These are phyloP conservation scores for Yamadazyma paraphyllophila DNA, from an alignment of 805 yeast species.

Conservation along the genomic window DNA sequence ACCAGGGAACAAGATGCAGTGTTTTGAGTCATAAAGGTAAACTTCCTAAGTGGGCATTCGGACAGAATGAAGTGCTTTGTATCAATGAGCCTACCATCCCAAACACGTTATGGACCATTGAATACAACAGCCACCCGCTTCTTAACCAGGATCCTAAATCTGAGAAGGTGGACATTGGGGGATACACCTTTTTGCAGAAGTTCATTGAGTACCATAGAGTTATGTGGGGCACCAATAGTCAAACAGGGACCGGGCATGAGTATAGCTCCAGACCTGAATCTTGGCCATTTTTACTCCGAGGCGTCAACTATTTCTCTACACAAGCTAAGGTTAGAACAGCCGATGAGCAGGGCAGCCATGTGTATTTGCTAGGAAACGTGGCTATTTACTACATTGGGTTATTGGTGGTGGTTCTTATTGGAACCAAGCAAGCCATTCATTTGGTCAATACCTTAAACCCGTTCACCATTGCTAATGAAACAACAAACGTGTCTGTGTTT, in stretches of 20 bases:
- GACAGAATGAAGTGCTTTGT: constrained; percentile 88
- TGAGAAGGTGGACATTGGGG: constrained; percentile 20
- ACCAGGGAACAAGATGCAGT: constrained; percentile 64
- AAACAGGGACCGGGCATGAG: constrained; percentile 46
- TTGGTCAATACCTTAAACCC: constrained; percentile 30
- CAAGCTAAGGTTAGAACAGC: constrained; percentile 20
- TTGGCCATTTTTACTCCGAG: constrained; percentile 63
- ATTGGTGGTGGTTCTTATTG: constrained; percentile 28
- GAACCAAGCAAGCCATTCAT: constrained; percentile 18
- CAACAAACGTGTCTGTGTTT: constrained; percentile 13
- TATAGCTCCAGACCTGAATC: constrained; percentile 55
- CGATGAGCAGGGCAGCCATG: constrained; percentile 22
- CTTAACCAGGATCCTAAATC: constrained; percentile 21
- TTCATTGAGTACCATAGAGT: constrained; percentile 54
- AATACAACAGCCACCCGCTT: constrained; percentile 57
- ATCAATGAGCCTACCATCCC: constrained; percentile 66
- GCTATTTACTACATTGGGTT: constrained; percentile 52
- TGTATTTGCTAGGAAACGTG: constrained; percentile 66
- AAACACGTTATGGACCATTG: constrained; percentile 74
- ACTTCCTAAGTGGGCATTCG: constrained; percentile 82
- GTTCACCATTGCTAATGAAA: constrained; percentile 19
- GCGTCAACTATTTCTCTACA: constrained; percentile 57
- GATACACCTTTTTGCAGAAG: constrained; percentile 47
- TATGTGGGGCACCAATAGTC: constrained; percentile 51
- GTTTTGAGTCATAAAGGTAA: constrained; percentile 69